Evolutionary conservation across 2,329 filamentous ascomycete genomes (phyloP).

Genomic region (Colletotrichum orchidophilum): DNA sequence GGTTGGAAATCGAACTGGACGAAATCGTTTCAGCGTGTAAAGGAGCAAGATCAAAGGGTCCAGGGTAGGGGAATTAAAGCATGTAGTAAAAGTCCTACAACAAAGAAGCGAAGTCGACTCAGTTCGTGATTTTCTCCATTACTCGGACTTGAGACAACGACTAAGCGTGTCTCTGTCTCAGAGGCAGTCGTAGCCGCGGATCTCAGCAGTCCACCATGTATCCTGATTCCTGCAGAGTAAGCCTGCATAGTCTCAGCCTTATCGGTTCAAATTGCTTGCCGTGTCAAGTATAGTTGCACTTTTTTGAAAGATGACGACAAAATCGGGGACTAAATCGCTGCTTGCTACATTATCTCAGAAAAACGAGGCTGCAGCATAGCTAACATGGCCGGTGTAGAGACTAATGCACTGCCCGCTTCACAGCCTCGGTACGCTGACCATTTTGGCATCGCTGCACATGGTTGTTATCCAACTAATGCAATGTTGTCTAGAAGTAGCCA

Average conservation of each 20-base stretch:
- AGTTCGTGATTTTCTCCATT: background rate
- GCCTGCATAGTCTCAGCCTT: background rate
- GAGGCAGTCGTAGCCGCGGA: background rate
- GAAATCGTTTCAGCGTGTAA: too few species aligned
- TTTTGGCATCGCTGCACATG: background rate
- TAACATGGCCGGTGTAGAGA: background rate
- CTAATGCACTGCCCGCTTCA: background rate
- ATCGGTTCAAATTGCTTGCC: background rate
- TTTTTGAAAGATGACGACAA: background rate
- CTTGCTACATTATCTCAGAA: background rate
- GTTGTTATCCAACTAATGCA: background rate
- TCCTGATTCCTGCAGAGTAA: too few species aligned
- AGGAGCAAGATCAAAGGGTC: background rate
- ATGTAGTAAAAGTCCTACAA: background rate
- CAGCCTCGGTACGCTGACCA: background rate
- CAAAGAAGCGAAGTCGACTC: background rate
- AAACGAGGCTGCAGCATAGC: background rate
- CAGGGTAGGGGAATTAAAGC: too few species aligned
- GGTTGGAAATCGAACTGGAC: too few species aligned
- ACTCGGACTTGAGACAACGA: background rate
- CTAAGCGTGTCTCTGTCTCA: background rate
- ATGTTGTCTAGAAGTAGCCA: background rate
- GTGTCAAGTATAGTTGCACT: too few species aligned
- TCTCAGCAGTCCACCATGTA: background rate
- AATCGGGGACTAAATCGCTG: too few species aligned